Evolutionary conservation across 805 yeast species (phyloP), one percentile per base, ranked within the genome.

Genomic region (Starmerella riodocensis): DNA sequence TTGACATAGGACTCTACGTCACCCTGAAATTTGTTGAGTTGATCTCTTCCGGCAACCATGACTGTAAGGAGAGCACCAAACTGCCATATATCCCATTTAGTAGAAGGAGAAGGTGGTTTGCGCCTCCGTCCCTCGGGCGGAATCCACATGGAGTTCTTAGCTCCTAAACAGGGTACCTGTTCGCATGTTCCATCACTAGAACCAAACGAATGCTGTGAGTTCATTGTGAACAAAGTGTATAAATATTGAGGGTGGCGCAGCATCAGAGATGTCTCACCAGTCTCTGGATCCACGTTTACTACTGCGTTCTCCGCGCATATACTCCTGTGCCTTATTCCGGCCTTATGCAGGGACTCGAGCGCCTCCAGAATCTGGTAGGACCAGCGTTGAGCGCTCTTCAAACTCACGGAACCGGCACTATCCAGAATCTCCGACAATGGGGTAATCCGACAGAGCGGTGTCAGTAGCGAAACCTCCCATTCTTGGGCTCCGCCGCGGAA

Each of bases 51-150:
- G 32, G 69, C 63, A 4, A 82, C 65, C 55, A 77, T 63, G 46
- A 79, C 74, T 14, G 76, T 66, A 48, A 88, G 77, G 6, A 80
- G 57, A 0, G 82, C 82, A 6, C 96, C 98, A 29, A 85, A 60
- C 53, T 81, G 81, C 97, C 97, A 91, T 8, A 91, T 78, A 62
- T 91, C 98, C 0, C 95, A 76, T 56, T 84, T 81, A 27, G 85
- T 64, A 41, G 78, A 78, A 1, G 44, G 46, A 14, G 29, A 2
- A 4, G 23, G 26, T n/a, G 28, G 19, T 6, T 9, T 4, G n/a
- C 29, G 4, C 12, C n/a, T 22, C 6, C 43, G 21, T 18, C 44
- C 47, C 55, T 86, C 96, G 0, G 97, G 96, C 0, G 96, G 93
- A 11, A 58, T 61, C 95, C 96, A 86, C 20, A 22, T 17, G 4